A percentile compares a stretch with the other conserved stretches of the same genome.
Evolutionary conservation across 768 basidiomycete genomes (phyloP).

Genomic region (Agaricus blazei): DNA sequence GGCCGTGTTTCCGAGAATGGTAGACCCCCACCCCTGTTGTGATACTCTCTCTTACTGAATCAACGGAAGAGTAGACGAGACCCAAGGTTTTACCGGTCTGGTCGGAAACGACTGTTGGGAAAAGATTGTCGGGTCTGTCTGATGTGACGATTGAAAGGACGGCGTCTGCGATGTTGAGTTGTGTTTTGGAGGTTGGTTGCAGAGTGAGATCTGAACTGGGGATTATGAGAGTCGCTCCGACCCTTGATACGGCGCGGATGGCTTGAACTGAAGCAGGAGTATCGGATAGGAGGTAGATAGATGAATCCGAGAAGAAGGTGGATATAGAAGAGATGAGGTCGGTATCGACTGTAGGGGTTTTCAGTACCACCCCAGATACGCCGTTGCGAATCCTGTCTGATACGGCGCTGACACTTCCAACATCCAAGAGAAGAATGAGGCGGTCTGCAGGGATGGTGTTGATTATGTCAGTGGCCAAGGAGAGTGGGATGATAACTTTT

Average conservation of each 20-base stretch:
- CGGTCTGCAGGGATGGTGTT: constrained; percentile 66
- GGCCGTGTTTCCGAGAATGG: constrained; percentile 91
- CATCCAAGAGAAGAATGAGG: constrained; percentile 72
- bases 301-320: constrained; percentile 60
- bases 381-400: constrained; percentile 69
- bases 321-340: constrained; percentile 77
- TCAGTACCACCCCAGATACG: constrained; percentile 77
- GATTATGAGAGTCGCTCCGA: constrained; percentile 64
- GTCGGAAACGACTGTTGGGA: constrained; percentile 87
- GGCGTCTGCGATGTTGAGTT: constrained; percentile 75
- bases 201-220: constrained; percentile 68
- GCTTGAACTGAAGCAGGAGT: constrained; percentile 50
- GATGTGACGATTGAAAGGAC: constrained; percentile 80
- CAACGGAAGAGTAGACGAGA: constrained; percentile 89
- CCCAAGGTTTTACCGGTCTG: constrained; percentile 78
- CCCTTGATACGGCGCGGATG: constrained; percentile 55
- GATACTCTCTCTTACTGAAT: constrained; percentile 85
- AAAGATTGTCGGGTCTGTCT: constrained; percentile 88
- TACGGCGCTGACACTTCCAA: constrained; percentile 66
- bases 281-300: constrained; percentile 57
- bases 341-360: constrained; percentile 63
- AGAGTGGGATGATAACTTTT: constrained; percentile 71
- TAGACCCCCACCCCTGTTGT: constrained; percentile 88
- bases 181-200: constrained; percentile 41
- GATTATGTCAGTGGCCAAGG: constrained; percentile 63